Percentiles rank a stretch among this genome's conserved stretches.
Conservation (phyloP, 805 yeast species). For the Jamesozyma piceae region DNA sequence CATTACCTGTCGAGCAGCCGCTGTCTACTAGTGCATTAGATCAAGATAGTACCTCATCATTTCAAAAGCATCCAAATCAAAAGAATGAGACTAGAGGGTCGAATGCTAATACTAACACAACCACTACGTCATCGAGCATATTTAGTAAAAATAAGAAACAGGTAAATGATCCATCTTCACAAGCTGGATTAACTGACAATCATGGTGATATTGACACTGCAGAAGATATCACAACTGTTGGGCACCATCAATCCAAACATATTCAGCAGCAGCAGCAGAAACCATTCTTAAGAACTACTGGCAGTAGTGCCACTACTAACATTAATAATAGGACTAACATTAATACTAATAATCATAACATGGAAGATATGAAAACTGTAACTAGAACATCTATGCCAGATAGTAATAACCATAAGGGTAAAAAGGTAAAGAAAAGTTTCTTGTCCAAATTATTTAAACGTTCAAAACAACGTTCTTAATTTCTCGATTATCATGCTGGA, state of each 20-base stretch:
- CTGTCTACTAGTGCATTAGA: conserved; percentile 4
- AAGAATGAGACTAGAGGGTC: neutral
- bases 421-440: conserved; percentile 6
- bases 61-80: conserved; percentile 4
- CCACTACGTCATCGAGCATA: conserved; percentile 7
- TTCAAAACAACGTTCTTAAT: conserved; percentile 3
- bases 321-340: neutral
- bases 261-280: neutral
- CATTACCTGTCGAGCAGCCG: conserved; percentile 11
- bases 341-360: neutral
- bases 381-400: neutral
- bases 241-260: neutral
- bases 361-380: neutral
- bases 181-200: neutral
- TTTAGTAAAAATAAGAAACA: conserved; percentile 5
- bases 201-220: neutral
- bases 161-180: neutral
- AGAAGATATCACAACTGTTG: neutral
- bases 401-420: neutral
- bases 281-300: neutral
- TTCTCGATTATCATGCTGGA: too few relatives aligned
- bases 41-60: conserved; percentile 8
- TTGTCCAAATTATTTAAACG: conserved; percentile 9
- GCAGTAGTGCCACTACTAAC: neutral
- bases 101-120: conserved; percentile 1